Base-by-base conservation (phyloP, 2,329 filamentous ascomycete species). In the Clonostachys chloroleuca region DNA sequence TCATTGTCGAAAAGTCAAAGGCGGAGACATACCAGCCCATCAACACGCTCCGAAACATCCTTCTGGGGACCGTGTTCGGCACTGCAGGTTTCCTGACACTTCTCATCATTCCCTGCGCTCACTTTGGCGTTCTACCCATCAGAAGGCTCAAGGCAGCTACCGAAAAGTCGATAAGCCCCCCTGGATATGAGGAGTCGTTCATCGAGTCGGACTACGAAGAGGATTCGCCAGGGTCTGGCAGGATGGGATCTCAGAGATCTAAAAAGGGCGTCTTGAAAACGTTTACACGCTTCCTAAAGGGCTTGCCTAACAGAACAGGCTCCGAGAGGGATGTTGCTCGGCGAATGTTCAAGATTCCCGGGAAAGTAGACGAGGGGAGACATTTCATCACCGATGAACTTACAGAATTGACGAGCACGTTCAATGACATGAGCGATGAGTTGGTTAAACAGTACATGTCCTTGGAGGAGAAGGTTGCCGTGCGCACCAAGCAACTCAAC, bases 361-460 rank as follows among this genome's bases (percentile, higher is more conserved):
- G 81, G 13, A 90, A 89, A 61, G 92, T 96, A 10, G 82, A 82
- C 47, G 85, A 90, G 48, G 75, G 82, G 18, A 87, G 83, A 52
- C 86, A 92, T 58, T 74, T 84, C 36, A 74, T 96, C 45, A 87
- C 87, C 2, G 92, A 96, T 61, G 92, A 96, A 60, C 66, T 87
- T 33, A 95, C 90, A 0, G 91, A 95, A 60, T 74, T 95, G 13
- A 94, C 88, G 0, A 73, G 72, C 37, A 95, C 89, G 0, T 96
- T 95, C 70, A 96, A 96, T 60, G 87, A 92, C 57, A 96, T 96
- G 92, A 89, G 87, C 1, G 89, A 95, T 52, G 91, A 96, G 66
- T 70, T 96, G 41, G 79, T 89, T 58, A 87, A 89, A 67, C 91
- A 96, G 59, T 96, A 96, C 59, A 83, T 84, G 33, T 84, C 82